Evolutionary conservation across 495 filamentous ascomycete species (phyloP).

Genomic region (Filosporella fistucella): DNA sequence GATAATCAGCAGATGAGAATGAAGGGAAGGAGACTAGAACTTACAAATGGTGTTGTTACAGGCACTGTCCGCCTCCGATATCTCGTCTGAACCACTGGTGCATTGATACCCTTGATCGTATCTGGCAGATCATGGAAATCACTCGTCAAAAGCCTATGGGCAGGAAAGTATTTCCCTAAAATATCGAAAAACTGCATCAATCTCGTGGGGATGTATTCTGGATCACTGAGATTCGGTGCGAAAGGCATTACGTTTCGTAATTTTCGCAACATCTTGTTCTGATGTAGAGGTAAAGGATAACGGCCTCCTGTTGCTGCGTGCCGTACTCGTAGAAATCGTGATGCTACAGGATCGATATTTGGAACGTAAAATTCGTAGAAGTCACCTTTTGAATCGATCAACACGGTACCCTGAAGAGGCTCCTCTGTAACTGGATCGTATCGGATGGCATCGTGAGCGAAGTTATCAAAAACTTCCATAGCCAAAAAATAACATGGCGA

Average conservation of each 20-base stretch:
- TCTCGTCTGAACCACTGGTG: conserved; percentile 92
- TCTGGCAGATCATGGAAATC: conserved; percentile 88
- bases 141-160: conserved; percentile 79
- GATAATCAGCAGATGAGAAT: neutral
- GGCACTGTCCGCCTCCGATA: conserved; percentile 82
- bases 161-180: conserved; percentile 78
- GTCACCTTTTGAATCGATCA: conserved; percentile 82
- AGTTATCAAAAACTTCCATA: conserved; percentile 99
- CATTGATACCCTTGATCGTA: conserved; percentile 75
- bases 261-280: conserved; percentile 47
- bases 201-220: conserved; percentile 91
- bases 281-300: conserved; percentile 48
- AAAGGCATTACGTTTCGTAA: conserved; percentile 61
- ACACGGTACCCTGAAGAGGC: conserved; percentile 78
- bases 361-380: conserved; percentile 90
- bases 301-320: conserved; percentile 47
- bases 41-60: conserved; percentile 85
- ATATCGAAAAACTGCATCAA: conserved; percentile 97
- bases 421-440: conserved; percentile 72
- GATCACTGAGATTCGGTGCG: conserved; percentile 64
- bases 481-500: conserved; percentile 96
- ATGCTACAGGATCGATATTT: conserved; percentile 73
- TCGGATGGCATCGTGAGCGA: conserved; percentile 88
- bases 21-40: conserved; percentile 24
- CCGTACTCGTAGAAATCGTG: conserved; percentile 76